Base-by-base conservation (phyloP, 192 early-diverging fungal species). In the Thamnidium elegans region DNA sequence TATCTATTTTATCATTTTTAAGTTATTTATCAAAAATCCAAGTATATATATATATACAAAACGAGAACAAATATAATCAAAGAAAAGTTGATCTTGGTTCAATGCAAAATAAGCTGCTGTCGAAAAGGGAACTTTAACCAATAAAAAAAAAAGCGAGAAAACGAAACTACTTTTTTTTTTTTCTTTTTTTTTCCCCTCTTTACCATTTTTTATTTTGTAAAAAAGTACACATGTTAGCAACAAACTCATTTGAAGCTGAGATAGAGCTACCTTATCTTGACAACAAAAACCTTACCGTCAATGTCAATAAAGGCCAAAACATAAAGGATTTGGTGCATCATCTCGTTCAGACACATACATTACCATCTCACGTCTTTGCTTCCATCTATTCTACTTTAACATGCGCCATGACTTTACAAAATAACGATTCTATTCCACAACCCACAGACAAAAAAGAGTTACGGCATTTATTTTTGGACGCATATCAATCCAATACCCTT, bases 361-460 rank as follows among this genome's bases (percentile, higher is more conserved):
- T 81, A 3, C 79, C 79, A 20, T 60, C 75, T 50, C 81, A 84
- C 55, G 62, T 84, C 9, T 75, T 76, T 52, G 61, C 68, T 20
- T 78, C 79, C 11, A 59, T 84, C 14, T 63, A 81, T 30, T 79
- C 82, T 9, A 74, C 71, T 13, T 68, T 78, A 0, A 44, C 78
- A 46, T 58, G 44, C n/a, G 42, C 74, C 8, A 72, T 81, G 54
- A 70, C 70, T n/a, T 72, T 68, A 54, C 21, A 39, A 17, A 52
- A 48, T 11, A 58, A 55, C 11, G 32, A 19, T 8, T 2, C 10
- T 30, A 47, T 6, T 7, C 2, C 13, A 19, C 55, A 60, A 46
- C 13, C 66, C 3, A 17, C 14, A 13, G 45, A 52, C 39, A 42
- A 48, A 21, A 10, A 51, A 13, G 53, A 53, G 31, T 51, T 68